Conservation (phyloP, 2,329 filamentous ascomycete species). For the Alternaria incomplexa region DNA sequence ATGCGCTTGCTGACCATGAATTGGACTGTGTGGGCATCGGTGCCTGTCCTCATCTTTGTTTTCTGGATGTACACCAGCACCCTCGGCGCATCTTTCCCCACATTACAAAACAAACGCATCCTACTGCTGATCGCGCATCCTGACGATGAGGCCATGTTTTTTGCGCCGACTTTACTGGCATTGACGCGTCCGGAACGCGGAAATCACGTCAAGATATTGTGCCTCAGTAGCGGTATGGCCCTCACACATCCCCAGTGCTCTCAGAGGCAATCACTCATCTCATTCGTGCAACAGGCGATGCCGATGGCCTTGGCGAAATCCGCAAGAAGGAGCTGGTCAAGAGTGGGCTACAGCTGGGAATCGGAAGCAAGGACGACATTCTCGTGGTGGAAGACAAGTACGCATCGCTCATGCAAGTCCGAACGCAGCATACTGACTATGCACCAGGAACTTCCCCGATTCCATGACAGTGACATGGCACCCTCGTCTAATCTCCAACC, state of each 20-base stretch:
- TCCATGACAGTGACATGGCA: constrained; percentile 86
- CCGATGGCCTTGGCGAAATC: constrained; percentile 83
- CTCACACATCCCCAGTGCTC: background rate
- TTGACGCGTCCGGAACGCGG: constrained; percentile 78
- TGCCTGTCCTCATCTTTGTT: constrained; percentile 51
- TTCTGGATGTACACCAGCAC: constrained; percentile 58
- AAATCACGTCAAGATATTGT: constrained; percentile 94
- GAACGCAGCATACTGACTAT: constrained; percentile 14
- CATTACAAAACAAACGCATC: constrained; percentile 81
- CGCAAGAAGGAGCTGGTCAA: constrained; percentile 83
- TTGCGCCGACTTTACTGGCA: constrained; percentile 85
- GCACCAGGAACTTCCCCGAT: constrained; percentile 74
- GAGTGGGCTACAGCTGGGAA: constrained; percentile 77
- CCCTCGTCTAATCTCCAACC: constrained; percentile 68
- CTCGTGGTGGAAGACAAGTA: constrained; percentile 82
- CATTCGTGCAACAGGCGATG: constrained; percentile 65
- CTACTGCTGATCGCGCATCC: constrained; percentile 94
- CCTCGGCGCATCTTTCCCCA: constrained; percentile 63
- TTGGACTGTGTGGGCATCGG: constrained; percentile 47
- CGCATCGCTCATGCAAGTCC: constrained; percentile 6
- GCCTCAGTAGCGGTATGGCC: constrained; percentile 77
- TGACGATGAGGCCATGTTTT: constrained; percentile 99
- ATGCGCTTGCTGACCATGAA: constrained; percentile 42
- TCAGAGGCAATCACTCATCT: constrained; percentile 8
- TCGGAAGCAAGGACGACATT: constrained; percentile 77